Evolutionary conservation across 441 rosid genomes (phyloP), one percentile per base, ranked within the genome.

Genomic region (Dalechampia spathulata): DNA sequence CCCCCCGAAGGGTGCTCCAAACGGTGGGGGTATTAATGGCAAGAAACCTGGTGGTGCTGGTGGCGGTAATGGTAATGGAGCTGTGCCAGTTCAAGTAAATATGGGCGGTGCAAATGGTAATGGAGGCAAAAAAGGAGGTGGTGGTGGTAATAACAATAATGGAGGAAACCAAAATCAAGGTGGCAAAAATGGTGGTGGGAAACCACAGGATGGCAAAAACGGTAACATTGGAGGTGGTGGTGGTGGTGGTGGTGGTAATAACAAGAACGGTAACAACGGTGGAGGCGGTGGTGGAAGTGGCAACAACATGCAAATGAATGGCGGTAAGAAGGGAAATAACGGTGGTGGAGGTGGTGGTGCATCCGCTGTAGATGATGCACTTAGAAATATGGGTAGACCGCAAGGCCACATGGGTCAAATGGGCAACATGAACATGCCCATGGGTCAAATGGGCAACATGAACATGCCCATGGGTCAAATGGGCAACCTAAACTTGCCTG

Each of bases 1-100:
- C 65, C 79, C 79, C 16, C 90, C 70, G 26, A 83, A 79, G 63
- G 78, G 67, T 22, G 78, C 50, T n/a, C 52, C 60, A 5, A 71
- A 62, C 62, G 82, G 56, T n/a, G 80, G 57, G 15, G 69, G 57
- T 7, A 67, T 45, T 10, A 63, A 64, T 44, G 78, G 65, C 16
- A 72, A 74, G 37, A 71, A 69, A 30, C 85, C 73, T 0, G 70
- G 70, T 10, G 66, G 59, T 8, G 34, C 5, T 0, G 70, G 72
- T 0, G 78, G 72, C 0, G 73, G 75, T 4, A 41, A 38, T 45
- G 70, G 46, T 22, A 66, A 66, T 13, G 76, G 74, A 37, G 61
- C 72, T 32, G 43, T 72, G 40, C 83, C 87, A 25, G 75, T 79
- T 40, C 84, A 80, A 40, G 47, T 67, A 20, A 67, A 70, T 47